A percentile compares a stretch with the other conserved stretches of the same genome.
Conservation (phyloP, 1,284 basidiomycete genomes). For the Rhodotorula sp. region DNA sequence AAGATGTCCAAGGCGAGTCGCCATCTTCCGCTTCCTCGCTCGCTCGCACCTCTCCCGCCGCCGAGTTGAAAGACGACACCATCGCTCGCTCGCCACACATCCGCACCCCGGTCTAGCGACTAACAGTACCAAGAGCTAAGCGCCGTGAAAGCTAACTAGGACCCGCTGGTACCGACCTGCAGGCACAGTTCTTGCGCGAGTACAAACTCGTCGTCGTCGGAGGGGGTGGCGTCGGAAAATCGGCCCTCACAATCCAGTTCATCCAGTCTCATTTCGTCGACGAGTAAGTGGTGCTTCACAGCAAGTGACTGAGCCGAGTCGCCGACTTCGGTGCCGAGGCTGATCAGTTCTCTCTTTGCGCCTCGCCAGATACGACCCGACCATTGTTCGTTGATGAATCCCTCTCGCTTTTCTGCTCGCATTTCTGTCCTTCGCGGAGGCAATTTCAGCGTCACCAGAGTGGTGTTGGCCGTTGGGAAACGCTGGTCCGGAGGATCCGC, state of each 20-base stretch:
- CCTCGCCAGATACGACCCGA: constrained; percentile 28
- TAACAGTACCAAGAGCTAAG: no score
- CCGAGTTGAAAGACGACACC: no score
- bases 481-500: neutral
- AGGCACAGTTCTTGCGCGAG: constrained; percentile 90
- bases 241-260: constrained; percentile 92
- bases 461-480: neutral
- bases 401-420: neutral
- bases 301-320: neutral
- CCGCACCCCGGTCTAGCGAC: no score
- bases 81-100: no score
- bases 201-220: constrained; percentile 83
- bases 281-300: constrained; percentile 70
- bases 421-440: no score
- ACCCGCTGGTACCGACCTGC: neutral
- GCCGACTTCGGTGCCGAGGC: neutral
- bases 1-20: no score
- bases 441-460: neutral
- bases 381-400: constrained; percentile 21
- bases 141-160: no score
- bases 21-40: no score
- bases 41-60: no score
- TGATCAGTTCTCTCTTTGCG: neutral
- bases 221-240: constrained; percentile 74
- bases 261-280: constrained; percentile 89